These are phyloP conservation scores for Gnomoniopsis sp. DNA, from an alignment of 2,329 filamentous ascomycete genomes.

Conservation along the genomic window DNA sequence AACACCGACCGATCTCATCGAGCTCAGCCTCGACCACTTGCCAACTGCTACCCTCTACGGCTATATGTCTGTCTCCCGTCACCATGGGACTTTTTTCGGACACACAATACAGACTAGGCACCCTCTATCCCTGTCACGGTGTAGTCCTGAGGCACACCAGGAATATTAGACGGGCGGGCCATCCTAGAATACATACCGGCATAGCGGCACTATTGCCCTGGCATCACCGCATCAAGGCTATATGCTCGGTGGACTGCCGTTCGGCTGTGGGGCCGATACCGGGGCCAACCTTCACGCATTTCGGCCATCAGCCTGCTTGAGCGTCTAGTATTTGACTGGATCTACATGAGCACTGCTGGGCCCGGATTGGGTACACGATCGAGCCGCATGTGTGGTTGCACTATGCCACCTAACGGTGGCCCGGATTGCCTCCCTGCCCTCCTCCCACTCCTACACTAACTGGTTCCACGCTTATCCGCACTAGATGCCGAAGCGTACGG, in stretches of 20 bases:
- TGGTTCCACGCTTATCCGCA: background rate
- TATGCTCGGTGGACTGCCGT: background rate
- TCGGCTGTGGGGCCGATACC: conserved; percentile 18
- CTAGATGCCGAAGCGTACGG: background rate
- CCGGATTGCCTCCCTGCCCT: background rate
- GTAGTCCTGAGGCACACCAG: background rate
- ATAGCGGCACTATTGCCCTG: background rate
- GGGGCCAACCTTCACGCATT: conserved; percentile 2
- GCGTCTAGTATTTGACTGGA: background rate
- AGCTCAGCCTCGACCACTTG: background rate
- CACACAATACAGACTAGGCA: background rate
- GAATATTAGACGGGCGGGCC: background rate
- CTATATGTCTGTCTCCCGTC: background rate
- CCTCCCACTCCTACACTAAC: background rate
- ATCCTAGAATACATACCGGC: background rate
- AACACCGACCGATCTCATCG: background rate
- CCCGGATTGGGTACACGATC: background rate
- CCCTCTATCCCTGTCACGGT: background rate
- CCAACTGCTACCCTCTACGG: background rate
- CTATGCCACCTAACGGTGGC: conserved; percentile 5
- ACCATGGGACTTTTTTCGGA: background rate
- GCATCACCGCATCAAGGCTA: background rate
- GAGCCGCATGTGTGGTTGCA: conserved; percentile 8
- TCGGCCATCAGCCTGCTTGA: background rate
- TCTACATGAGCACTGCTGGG: background rate